Evolutionary conservation across 805 yeast genomes (phyloP), one percentile per base, ranked within the genome.

Genomic region (Schizosaccharomyces cryophilus): DNA sequence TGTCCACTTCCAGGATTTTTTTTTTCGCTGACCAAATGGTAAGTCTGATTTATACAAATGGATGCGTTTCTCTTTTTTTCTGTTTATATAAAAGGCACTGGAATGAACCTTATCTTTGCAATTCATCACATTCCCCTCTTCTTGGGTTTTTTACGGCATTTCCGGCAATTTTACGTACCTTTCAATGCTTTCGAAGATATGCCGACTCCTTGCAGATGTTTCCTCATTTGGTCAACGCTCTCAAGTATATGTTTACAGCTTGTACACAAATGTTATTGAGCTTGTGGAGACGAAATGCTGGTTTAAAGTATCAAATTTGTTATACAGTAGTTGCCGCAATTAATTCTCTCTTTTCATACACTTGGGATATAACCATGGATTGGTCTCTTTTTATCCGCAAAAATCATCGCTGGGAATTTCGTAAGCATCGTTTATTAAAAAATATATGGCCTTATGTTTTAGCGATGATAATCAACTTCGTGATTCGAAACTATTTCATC

Each of bases 291-390:
- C 75, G 82, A 48, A 68, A 70, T n/a, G 54, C 66, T 3, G 66
- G 69, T 2, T 68, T 73, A 0, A 70, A 73, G 11, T 65, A 70
- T 29, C 75, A 83, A 62, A 80, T 80, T 0, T 74, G 79, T 1
- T 85, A 88, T 67, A 85, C 90, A 21, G 70, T 81, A 0, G 78
- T 88, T 73, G 96, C 95, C 0, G 68, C 79, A 0, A 65, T 87
- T 48, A 89, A 93, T 70, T 80, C 96, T 0, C 60, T 82, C 0
- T 79, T 78, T 67, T 77, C 89, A 42, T 71, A 84, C 0, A 64
- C 81, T 3, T 93, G 98, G 98, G 98, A 93, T 71, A 73, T 93
- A 5, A 73, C 89, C 54, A 87, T 93, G 95, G 98, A 93, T 73
- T 93, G 95, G 90, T 88, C 96, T 1, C 73, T 93, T 66, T 75